Conservation (phyloP, 2,329 filamentous ascomycete genomes). For the Penicillium sp. region DNA sequence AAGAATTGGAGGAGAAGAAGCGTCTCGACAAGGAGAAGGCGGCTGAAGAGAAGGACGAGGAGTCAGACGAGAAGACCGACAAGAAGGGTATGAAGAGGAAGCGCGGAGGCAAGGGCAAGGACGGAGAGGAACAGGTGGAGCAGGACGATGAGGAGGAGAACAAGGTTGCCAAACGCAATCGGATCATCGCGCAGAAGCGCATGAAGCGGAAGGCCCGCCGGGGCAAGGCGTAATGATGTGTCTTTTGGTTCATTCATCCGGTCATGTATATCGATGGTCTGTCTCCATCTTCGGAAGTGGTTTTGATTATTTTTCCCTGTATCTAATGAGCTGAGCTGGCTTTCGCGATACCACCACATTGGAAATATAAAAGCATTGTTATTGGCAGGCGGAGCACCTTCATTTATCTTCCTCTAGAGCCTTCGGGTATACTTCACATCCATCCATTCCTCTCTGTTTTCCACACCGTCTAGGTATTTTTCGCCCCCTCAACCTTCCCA, state of each 20-base stretch:
- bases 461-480: constrained; percentile 30
- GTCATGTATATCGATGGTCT: constrained; percentile 17
- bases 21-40: constrained; percentile 23
- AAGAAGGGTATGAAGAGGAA: constrained; percentile 37
- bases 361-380: constrained; percentile 26
- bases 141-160: constrained; percentile 46
- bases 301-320: constrained; percentile 5
- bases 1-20: constrained; percentile 35
- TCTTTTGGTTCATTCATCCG: neutral
- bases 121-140: constrained; percentile 34
- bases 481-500: constrained; percentile 46
- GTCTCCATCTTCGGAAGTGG: neutral
- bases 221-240: constrained; percentile 29
- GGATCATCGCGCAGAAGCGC: constrained; percentile 83
- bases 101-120: constrained; percentile 25
- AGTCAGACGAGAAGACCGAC: constrained; percentile 31
- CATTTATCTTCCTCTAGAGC: neutral
- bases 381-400: constrained; percentile 4
- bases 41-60: constrained; percentile 25
- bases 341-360: constrained; percentile 22
- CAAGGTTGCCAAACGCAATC: constrained; percentile 64
- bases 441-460: neutral
- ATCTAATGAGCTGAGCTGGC: constrained; percentile 16
- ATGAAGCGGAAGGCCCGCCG: constrained; percentile 69
- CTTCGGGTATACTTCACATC: constrained; percentile 12